phyloP scores from a whole-genome alignment of 495 filamentous ascomycete species.

The Bathelium albidoporum region DNA sequence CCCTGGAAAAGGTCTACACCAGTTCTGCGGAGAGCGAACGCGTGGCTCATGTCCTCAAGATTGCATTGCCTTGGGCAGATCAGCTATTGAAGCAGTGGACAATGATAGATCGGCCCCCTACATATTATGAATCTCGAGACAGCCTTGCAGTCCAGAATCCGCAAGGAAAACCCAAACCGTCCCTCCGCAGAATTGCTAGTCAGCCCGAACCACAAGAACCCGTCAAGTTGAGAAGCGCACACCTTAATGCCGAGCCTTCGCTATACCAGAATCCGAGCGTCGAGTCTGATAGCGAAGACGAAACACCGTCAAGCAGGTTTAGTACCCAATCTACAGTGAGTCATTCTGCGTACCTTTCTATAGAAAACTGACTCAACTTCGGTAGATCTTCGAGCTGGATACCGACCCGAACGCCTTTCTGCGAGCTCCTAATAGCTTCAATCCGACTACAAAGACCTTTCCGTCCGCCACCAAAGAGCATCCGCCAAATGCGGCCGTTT shows the following conservation, averaged over 20 bases:
- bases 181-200: background rate
- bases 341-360: background rate
- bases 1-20: background rate
- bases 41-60: background rate
- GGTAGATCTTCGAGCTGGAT: background rate
- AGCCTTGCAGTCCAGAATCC: background rate
- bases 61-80: background rate
- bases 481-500: background rate
- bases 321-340: background rate
- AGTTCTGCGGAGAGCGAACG: conserved; percentile 1
- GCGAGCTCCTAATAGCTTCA: background rate
- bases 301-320: background rate
- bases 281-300: conserved; percentile 1
- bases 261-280: background rate
- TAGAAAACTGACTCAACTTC: background rate
- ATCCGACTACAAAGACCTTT: background rate
- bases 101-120: background rate
- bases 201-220: background rate
- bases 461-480: background rate
- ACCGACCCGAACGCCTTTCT: background rate
- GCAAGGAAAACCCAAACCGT: background rate
- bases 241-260: background rate
- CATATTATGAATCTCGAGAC: background rate
- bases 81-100: background rate
- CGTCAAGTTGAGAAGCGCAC: background rate